Conservation (phyloP, 2,329 filamentous ascomycete species). For the Sarocladiaceae sp. region DNA sequence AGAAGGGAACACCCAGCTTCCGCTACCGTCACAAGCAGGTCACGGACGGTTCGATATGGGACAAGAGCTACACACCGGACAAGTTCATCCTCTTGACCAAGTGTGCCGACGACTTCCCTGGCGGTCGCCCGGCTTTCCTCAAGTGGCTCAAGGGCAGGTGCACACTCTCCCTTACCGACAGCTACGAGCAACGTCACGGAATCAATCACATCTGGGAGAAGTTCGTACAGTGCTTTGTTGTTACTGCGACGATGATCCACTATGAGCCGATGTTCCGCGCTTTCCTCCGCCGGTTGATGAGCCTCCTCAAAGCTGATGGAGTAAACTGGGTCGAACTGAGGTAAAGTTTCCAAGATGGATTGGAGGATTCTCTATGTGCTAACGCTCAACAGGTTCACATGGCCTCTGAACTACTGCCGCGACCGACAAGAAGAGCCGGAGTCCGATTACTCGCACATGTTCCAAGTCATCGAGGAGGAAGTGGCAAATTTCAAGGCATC, state of each 20-base stretch:
- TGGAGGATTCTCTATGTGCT: not conserved
- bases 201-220: conserved; percentile 80
- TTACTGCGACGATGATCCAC: conserved; percentile 69
- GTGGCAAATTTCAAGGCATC: conserved; percentile 67
- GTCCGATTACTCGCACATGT: conserved; percentile 60
- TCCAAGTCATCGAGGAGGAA: conserved; percentile 70
- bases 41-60: conserved; percentile 53
- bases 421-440: conserved; percentile 61
- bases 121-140: conserved; percentile 65
- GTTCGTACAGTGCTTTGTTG: conserved; percentile 67
- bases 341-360: conserved; percentile 21
- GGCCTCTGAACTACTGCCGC: conserved; percentile 63
- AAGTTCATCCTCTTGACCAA: conserved; percentile 51
- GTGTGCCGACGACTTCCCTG: conserved; percentile 71
- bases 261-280: conserved; percentile 85
- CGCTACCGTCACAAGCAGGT: conserved; percentile 44
- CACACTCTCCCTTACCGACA: conserved; percentile 65
- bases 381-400: conserved; percentile 51
- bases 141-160: conserved; percentile 70
- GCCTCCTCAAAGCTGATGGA: conserved; percentile 69
- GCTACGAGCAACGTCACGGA: conserved; percentile 73
- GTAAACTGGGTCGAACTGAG: conserved; percentile 78
- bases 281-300: conserved; percentile 67
- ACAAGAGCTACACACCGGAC: conserved; percentile 50
- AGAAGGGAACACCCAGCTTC: conserved; percentile 55